phyloP scores from a whole-genome alignment of 176 grass and related monocot species.

The Aechmea fasciata region DNA sequence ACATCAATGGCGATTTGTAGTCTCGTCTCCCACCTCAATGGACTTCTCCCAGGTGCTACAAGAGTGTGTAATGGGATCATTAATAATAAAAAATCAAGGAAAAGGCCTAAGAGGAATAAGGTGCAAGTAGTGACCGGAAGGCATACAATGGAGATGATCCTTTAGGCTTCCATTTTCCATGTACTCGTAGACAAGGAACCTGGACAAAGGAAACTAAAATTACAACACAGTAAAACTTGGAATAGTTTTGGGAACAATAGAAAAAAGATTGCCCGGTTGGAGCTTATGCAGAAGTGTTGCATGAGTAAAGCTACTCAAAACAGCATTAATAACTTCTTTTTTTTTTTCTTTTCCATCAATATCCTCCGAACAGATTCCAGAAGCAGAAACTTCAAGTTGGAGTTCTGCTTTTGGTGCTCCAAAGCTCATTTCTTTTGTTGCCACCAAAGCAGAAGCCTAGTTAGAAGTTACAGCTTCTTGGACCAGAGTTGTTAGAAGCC shows the following conservation, averaged over 20 bases:
- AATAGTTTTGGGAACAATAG: not conserved
- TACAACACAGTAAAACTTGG: not conserved
- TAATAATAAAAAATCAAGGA: constrained; percentile 5
- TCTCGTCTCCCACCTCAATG: constrained; percentile 66
- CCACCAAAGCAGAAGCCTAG: too few relatives aligned
- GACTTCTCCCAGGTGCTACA: constrained; percentile 54
- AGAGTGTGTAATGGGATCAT: constrained; percentile 12
- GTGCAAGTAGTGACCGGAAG: constrained; percentile 6
- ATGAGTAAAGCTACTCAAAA: not conserved
- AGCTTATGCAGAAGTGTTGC: too few relatives aligned
- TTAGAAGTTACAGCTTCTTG: too few relatives aligned
- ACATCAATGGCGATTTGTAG: constrained; percentile 83
- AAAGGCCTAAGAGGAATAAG: constrained; percentile 7
- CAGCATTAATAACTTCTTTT: not conserved
- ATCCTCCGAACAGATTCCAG: too few relatives aligned
- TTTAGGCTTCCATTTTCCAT: constrained; percentile 98
- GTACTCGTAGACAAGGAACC: constrained; percentile 96
- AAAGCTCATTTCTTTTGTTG: too few relatives aligned
- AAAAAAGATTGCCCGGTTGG: too few relatives aligned
- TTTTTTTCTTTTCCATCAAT: too few relatives aligned
- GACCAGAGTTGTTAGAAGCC: not conserved
- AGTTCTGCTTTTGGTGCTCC: too few relatives aligned
- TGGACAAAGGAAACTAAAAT: constrained; percentile 24
- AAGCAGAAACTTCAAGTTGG: too few relatives aligned
- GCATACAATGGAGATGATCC: constrained; percentile 86